phyloP scores from a whole-genome alignment of 2,329 filamentous ascomycete genomes.

The Didymella pinodella region DNA sequence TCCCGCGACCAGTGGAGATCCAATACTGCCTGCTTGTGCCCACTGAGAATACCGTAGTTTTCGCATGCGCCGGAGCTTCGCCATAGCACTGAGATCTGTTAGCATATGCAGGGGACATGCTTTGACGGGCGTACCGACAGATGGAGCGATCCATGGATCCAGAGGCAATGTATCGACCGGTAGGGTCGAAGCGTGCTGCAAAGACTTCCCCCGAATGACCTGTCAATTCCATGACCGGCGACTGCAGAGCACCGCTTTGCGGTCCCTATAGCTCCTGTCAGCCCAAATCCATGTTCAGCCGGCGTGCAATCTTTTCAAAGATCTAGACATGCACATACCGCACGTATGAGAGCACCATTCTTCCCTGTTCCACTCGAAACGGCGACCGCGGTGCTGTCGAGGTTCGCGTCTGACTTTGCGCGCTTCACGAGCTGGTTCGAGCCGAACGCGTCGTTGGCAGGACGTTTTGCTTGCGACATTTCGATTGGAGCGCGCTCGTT shows the following conservation, averaged over 20 bases:
- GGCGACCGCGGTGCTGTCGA: conserved; percentile 63
- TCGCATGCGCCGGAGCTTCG: conserved; percentile 90
- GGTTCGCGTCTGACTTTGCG: conserved; percentile 74
- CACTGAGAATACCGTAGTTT: conserved; percentile 88
- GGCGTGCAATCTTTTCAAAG: conserved; percentile 18
- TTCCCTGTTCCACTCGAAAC: conserved; percentile 64
- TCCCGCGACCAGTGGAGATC: conserved; percentile 98
- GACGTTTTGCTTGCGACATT: conserved; percentile 93
- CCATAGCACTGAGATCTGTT: conserved; percentile 76
- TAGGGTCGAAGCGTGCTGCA: conserved; percentile 85
- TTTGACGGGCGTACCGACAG: conserved; percentile 61
- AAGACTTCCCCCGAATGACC: conserved; percentile 85
- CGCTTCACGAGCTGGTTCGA: conserved; percentile 86
- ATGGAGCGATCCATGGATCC: conserved; percentile 95
- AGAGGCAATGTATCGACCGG: conserved; percentile 87
- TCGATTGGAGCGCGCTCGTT: conserved; percentile 26
- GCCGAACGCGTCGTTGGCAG: conserved; percentile 83
- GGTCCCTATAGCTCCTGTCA: conserved; percentile 66
- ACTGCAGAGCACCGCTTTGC: conserved; percentile 82
- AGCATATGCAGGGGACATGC: conserved; percentile 15
- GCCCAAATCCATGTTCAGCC: conserved; percentile 34
- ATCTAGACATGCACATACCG: conserved; percentile 65
- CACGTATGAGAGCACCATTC: conserved; percentile 71
- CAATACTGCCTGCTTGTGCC: conserved; percentile 88
- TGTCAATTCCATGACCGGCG: conserved; percentile 93